Evolutionary conservation across 2,329 filamentous ascomycete genomes (phyloP).

Genomic region (Fusarium denticulatum): DNA sequence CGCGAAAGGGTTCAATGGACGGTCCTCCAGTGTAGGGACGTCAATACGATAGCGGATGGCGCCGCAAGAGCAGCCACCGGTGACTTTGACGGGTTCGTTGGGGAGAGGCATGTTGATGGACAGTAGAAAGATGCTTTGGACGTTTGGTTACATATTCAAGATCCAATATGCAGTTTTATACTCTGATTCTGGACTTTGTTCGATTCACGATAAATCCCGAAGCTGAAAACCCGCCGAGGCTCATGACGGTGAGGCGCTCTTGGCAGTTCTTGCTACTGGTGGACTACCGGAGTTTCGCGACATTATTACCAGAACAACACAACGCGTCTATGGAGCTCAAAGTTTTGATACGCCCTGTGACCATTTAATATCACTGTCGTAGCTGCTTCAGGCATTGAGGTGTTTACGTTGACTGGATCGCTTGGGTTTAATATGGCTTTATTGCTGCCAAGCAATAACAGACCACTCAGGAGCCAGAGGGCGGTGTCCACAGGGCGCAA

Average conservation of each 20-base stretch:
- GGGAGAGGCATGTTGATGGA: not conserved
- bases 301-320: not conserved
- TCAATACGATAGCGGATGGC: not conserved
- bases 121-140: not conserved
- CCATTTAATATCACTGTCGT: rapidly evolving
- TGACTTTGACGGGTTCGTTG: not conserved
- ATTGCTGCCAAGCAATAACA: rapidly evolving
- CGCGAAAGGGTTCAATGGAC: not conserved
- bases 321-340: rapidly evolving
- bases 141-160: rapidly evolving
- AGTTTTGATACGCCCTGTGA: not conserved
- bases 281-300: rapidly evolving
- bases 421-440: not conserved
- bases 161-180: rapidly evolving
- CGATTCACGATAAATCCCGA: not conserved
- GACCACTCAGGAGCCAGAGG: not conserved
- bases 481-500: not conserved
- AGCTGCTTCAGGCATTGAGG: not conserved
- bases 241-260: not conserved
- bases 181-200: rapidly evolving
- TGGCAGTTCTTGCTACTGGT: not conserved
- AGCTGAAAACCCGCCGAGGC: not conserved
- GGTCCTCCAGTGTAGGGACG: not conserved
- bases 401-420: not conserved
- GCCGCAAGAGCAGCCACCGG: not conserved